Evolutionary conservation across 768 basidiomycete genomes (phyloP).

Genomic region (Lentinula guzmanii): DNA sequence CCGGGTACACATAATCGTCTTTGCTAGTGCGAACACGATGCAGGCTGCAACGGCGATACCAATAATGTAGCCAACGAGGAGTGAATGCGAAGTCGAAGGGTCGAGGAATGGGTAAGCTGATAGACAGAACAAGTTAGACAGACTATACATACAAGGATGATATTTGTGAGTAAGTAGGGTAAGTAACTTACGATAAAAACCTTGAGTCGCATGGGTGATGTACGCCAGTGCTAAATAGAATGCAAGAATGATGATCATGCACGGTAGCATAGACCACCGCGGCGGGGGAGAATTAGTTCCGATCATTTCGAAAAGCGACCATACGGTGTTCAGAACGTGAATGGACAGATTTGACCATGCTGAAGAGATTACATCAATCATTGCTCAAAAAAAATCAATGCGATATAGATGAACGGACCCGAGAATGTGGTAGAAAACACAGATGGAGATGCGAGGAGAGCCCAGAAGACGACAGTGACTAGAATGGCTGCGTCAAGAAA

Average conservation of each 20-base stretch:
- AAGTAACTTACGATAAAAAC: conserved; percentile 53
- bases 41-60: conserved; percentile 49
- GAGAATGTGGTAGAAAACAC: conserved; percentile 34
- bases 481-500: conserved; percentile 41
- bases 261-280: conserved; percentile 45
- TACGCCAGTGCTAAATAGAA: conserved; percentile 65
- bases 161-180: neutral
- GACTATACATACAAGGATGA: neutral
- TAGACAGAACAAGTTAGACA: neutral
- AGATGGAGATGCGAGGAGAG: conserved; percentile 34
- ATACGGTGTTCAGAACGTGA: conserved; percentile 54
- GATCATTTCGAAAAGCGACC: conserved; percentile 53
- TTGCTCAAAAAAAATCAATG: neutral
- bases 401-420: conserved; percentile 24
- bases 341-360: conserved; percentile 56
- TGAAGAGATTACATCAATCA: conserved; percentile 14
- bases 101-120: conserved; percentile 62
- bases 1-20: conserved; percentile 1
- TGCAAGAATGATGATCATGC: conserved; percentile 43
- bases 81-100: conserved; percentile 32
- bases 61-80: conserved; percentile 56
- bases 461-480: conserved; percentile 62
- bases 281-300: conserved; percentile 45
- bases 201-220: conserved; percentile 53
- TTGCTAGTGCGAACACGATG: conserved; percentile 42